Evolutionary conservation across 805 yeast genomes (phyloP).

Genomic region (Wickerhamiella dianesei): DNA sequence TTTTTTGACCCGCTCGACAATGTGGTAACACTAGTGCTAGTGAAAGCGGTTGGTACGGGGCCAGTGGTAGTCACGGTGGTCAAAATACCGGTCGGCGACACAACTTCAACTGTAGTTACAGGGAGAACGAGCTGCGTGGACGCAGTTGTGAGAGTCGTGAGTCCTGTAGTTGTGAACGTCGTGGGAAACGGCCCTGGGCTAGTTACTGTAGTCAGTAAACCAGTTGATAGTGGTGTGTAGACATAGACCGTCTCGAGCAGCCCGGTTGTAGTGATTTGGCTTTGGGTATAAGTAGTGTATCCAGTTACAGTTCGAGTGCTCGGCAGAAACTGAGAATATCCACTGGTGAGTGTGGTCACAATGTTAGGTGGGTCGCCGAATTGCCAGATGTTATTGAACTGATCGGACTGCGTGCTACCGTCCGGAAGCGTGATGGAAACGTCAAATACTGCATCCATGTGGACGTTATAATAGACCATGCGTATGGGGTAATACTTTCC

Average conservation of each 20-base stretch:
- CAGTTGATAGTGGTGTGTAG: neutral
- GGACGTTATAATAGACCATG: neutral
- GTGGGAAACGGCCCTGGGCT: neutral
- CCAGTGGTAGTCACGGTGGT: neutral
- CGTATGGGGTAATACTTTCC: neutral
- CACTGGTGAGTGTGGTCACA: neutral
- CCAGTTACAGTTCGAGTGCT: neutral
- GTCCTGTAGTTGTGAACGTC: neutral
- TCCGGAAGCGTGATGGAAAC: neutral
- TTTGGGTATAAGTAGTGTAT: neutral
- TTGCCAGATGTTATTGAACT: neutral
- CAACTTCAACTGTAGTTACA: neutral
- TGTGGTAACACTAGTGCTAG: neutral
- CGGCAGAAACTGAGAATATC: neutral
- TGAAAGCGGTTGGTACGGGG: neutral
- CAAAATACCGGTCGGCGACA: neutral
- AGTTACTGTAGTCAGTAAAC: neutral
- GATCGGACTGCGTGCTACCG: neutral
- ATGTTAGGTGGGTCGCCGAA: neutral
- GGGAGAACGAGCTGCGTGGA: neutral
- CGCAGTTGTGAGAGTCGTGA: neutral
- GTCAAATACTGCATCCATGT: neutral
- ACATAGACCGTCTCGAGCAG: neutral
- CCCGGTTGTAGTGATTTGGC: neutral
- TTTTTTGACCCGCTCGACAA: neutral